phyloP scores from a whole-genome alignment of 495 filamentous ascomycete species.

The Aspergillus ellipticus region DNA sequence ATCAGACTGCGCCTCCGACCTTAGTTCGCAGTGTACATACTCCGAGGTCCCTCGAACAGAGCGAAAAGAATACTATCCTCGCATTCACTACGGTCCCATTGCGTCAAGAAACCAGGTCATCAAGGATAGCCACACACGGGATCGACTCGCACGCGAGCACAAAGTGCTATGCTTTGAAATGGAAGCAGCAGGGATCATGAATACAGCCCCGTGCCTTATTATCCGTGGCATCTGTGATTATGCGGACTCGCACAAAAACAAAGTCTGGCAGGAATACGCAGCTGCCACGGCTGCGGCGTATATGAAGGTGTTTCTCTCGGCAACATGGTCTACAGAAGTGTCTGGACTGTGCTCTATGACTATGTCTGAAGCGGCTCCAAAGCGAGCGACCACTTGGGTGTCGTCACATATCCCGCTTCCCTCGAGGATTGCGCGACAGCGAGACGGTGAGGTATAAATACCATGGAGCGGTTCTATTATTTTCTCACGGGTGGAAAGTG shows the following conservation, averaged over 20 bases:
- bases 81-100: not conserved
- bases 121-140: not conserved
- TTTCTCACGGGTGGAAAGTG: no score
- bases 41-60: not conserved
- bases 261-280: constrained; percentile 10
- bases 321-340: no score
- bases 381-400: no score
- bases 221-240: constrained; percentile 11
- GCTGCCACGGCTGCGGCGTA: constrained; percentile 1
- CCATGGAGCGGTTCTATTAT: no score
- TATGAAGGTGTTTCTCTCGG: constrained; percentile 5
- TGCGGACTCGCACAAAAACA: constrained; percentile 14
- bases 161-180: constrained; percentile 5
- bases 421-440: no score
- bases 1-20: not conserved
- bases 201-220: constrained; percentile 3
- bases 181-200: constrained; percentile 4
- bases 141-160: not conserved
- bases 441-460: no score
- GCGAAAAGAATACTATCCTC: not conserved
- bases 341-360: no score
- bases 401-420: no score
- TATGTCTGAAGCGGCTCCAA: no score
- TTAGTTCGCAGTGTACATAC: not conserved
- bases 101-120: not conserved